These are phyloP conservation scores for Apostasia ramifera DNA, from an alignment of 106 monocot species.

Conservation along the genomic window DNA sequence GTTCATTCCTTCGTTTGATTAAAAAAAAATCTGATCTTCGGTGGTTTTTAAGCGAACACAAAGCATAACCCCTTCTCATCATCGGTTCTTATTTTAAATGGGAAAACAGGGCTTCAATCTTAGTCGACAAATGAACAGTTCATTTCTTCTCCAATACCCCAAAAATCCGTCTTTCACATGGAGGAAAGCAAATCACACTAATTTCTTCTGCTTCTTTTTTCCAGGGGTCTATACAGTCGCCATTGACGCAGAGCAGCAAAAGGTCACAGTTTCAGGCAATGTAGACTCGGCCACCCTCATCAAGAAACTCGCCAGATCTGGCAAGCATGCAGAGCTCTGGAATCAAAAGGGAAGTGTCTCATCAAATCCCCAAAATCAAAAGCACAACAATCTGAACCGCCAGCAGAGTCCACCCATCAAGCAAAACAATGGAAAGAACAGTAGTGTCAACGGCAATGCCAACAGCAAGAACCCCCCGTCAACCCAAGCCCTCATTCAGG, in stretches of 20 bases:
- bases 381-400: conserved; percentile 11
- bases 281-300: conserved; percentile 55
- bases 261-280: conserved; percentile 62
- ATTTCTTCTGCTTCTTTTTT: not conserved
- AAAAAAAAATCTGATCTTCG: no score
- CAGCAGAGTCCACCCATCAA: conserved; percentile 7
- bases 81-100: no score
- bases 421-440: not conserved
- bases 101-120: no score
- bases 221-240: conserved; percentile 59
- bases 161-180: no score
- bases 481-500: conserved; percentile 38
- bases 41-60: no score
- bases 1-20: no score
- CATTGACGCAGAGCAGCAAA: conserved; percentile 57
- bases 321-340: conserved; percentile 76
- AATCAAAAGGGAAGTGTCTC: conserved; percentile 21
- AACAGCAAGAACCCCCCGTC: conserved; percentile 11
- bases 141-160: no score
- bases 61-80: no score
- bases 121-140: no score
- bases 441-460: conserved; percentile 9
- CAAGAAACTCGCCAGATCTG: conserved; percentile 47
- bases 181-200: no score
- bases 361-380: conserved; percentile 13